Evolutionary conservation across 2,329 filamentous ascomycete species (phyloP).

Genomic region (Cladosporium sp.): DNA sequence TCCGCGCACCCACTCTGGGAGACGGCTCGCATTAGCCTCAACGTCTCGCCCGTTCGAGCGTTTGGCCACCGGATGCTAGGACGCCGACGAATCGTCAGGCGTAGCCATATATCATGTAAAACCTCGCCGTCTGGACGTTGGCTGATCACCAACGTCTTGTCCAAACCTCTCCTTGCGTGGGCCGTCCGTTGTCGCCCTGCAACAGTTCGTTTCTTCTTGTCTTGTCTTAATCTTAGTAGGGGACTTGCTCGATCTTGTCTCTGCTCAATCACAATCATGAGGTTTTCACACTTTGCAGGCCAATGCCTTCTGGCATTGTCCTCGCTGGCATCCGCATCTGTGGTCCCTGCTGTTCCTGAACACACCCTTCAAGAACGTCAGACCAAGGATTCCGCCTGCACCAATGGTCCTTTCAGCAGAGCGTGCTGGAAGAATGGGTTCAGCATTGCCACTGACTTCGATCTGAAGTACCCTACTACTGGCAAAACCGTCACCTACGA

Average conservation of each 20-base stretch:
- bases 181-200: not conserved
- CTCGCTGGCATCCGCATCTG: slow-evolving; percentile 7
- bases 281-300: slow-evolving; percentile 11
- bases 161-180: slow-evolving; percentile 3
- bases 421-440: slow-evolving; percentile 35
- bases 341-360: slow-evolving; percentile 5
- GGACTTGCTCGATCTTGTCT: not conserved
- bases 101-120: slow-evolving; percentile 4
- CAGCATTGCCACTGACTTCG: slow-evolving; percentile 37
- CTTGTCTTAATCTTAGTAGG: not conserved
- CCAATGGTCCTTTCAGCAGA: slow-evolving; percentile 32
- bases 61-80: not conserved
- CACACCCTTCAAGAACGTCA: slow-evolving; percentile 3
- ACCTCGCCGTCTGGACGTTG: not conserved
- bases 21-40: slow-evolving; percentile 1
- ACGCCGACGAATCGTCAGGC: not conserved
- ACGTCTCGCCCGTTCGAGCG: not conserved
- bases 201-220: not conserved
- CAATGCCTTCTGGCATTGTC: slow-evolving; percentile 10
- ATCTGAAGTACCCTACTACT: slow-evolving; percentile 33
- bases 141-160: slow-evolving; percentile 1
- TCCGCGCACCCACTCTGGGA: not conserved
- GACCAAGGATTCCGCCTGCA: slow-evolving; percentile 26
- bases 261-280: slow-evolving; percentile 3
- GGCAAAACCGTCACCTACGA: slow-evolving; percentile 31